phyloP scores from a whole-genome alignment of 176 grass and related monocot genomes.

The Metroxylon sagu region DNA sequence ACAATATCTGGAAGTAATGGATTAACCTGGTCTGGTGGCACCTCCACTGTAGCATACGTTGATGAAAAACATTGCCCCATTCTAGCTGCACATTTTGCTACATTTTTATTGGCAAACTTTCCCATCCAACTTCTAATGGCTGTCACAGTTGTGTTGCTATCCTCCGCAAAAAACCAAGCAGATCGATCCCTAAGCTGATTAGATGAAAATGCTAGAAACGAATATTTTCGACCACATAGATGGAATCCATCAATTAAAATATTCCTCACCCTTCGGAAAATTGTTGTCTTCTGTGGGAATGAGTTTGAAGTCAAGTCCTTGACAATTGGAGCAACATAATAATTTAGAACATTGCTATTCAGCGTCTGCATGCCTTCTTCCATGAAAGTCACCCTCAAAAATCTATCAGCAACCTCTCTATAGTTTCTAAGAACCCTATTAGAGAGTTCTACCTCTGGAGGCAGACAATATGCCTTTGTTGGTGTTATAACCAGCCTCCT shows the following conservation, averaged over 20 bases:
- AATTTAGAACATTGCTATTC: constrained; percentile 61
- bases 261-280: constrained; percentile 45
- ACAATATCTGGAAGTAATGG: constrained; percentile 39
- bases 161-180: constrained; percentile 84
- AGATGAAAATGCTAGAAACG: constrained; percentile 76
- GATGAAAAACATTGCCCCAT: constrained; percentile 98
- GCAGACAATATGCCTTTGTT: constrained; percentile 64
- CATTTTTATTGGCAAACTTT: constrained; percentile 49
- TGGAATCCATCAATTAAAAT: constrained; percentile 57
- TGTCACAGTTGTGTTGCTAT: constrained; percentile 36
- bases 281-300: constrained; percentile 66
- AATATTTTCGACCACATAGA: constrained; percentile 67
- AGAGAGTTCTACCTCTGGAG: constrained; percentile 63
- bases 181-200: constrained; percentile 85
- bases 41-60: constrained; percentile 66
- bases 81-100: constrained; percentile 64
- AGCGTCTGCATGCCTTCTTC: constrained; percentile 68
- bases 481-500: constrained; percentile 74
- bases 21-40: constrained; percentile 37
- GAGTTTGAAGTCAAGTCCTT: constrained; percentile 47
- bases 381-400: constrained; percentile 87
- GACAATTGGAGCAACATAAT: constrained; percentile 49
- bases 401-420: constrained; percentile 47
- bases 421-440: constrained; percentile 70
- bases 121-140: constrained; percentile 71